phyloP scores from a whole-genome alignment of 2,329 filamentous ascomycete genomes.

The Thielaviopsis ethacetica region DNA sequence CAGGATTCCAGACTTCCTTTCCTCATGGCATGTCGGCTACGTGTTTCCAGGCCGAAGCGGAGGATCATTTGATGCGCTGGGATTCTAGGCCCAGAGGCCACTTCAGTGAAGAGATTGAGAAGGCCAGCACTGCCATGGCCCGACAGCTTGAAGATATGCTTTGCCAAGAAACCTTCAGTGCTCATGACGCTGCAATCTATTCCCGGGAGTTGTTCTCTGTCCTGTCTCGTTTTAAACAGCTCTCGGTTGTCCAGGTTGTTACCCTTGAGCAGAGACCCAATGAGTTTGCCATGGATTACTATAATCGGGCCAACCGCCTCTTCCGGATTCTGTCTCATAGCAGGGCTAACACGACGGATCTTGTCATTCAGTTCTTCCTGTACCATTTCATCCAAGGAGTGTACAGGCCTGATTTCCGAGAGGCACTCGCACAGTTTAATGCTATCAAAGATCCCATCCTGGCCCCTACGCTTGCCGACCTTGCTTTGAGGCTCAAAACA shows the following conservation, averaged over 20 bases:
- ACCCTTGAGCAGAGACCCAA: conserved; percentile 10
- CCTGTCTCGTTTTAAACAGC: conserved; percentile 10
- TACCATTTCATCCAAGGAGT: conserved; percentile 26
- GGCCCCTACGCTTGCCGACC: conserved; percentile 20
- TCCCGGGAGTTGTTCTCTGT: neutral
- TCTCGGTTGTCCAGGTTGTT: conserved; percentile 8
- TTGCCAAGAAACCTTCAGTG: neutral
- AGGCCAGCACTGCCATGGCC: neutral
- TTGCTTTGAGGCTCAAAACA: conserved; percentile 34
- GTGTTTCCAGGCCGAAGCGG: conserved; percentile 3
- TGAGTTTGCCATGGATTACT: conserved; percentile 13
- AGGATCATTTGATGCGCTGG: conserved; percentile 8
- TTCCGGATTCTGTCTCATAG: conserved; percentile 22
- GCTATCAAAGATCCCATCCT: neutral
- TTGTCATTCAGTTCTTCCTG: conserved; percentile 21
- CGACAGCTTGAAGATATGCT: conserved; percentile 1
- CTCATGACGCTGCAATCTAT: neutral
- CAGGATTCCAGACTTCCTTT: neutral
- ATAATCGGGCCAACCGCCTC: conserved; percentile 23
- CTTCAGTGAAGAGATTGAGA: conserved; percentile 1
- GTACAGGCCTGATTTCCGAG: conserved; percentile 27
- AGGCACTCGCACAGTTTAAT: conserved; percentile 22
- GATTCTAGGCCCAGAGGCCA: conserved; percentile 3
- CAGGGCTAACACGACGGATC: conserved; percentile 20
- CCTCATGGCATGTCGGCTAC: conserved; percentile 4